Evolutionary conservation across 495 filamentous ascomycete genomes (phyloP).

Genomic region (Tuber microsphaerosporum): DNA sequence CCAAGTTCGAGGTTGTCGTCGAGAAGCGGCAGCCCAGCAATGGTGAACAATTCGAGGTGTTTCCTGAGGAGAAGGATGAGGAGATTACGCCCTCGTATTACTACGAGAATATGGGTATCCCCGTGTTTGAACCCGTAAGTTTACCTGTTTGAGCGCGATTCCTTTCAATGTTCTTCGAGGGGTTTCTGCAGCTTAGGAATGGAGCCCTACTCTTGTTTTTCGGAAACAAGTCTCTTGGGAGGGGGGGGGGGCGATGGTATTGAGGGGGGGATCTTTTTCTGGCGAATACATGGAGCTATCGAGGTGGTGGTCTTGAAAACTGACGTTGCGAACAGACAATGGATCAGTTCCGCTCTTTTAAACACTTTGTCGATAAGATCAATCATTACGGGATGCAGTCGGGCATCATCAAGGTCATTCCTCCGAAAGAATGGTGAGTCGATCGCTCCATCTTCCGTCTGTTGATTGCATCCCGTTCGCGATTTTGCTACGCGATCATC

Average conservation of each 20-base stretch:
- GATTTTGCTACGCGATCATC: conserved; percentile 12
- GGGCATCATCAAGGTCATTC: conserved; percentile 91
- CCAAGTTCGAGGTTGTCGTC: conserved; percentile 39
- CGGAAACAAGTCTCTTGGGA: conserved; percentile 19
- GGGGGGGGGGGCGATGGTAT: conserved; percentile 28
- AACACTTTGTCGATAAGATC: conserved; percentile 72
- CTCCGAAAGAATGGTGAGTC: conserved; percentile 83
- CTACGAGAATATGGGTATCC: conserved; percentile 75
- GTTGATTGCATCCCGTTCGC: conserved; percentile 12
- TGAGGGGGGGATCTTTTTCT: conserved; percentile 20
- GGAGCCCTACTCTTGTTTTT: not conserved
- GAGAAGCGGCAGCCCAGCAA: conserved; percentile 44
- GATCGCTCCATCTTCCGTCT: conserved; percentile 11
- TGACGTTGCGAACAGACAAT: conserved; percentile 54
- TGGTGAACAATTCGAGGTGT: conserved; percentile 42
- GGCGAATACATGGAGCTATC: conserved; percentile 15
- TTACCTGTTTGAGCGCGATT: conserved; percentile 27
- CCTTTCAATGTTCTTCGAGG: conserved; percentile 15
- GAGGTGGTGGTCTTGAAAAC: conserved; percentile 25
- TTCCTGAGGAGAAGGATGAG: conserved; percentile 47
- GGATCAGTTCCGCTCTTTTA: conserved; percentile 88
- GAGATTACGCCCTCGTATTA: conserved; percentile 80
- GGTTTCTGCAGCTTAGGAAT: conserved; percentile 18
- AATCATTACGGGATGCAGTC: conserved; percentile 94
- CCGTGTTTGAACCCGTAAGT: conserved; percentile 85